These are phyloP conservation scores for Forsythia suspensa DNA, from an alignment of 257 asterid species.

Conservation along the genomic window DNA sequence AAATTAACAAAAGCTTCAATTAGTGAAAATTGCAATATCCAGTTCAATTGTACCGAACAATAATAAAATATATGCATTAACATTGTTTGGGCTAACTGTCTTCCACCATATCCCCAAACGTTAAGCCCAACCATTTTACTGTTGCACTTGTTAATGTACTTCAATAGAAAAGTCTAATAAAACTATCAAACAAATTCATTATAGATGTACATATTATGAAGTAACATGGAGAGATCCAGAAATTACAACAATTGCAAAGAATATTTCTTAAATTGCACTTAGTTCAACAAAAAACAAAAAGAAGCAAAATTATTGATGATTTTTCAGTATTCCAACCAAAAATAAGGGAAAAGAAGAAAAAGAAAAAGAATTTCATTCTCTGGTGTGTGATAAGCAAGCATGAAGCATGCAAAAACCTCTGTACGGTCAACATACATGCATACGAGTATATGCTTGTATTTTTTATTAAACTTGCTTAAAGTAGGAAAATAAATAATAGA, in stretches of 20 bases:
- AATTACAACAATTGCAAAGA: not conserved
- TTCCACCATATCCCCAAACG: not conserved
- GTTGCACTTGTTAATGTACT: constrained; percentile 1
- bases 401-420: not conserved
- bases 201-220: not conserved
- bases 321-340: not conserved
- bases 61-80: not conserved
- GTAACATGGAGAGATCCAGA: not conserved
- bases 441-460: not conserved
- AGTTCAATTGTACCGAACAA: constrained; percentile 6
- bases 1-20: constrained; percentile 10
- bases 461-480: not conserved
- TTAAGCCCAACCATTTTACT: not conserved
- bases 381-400: not conserved
- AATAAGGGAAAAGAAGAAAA: not conserved
- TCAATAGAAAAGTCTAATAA: not conserved
- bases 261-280: not conserved
- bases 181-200: not conserved
- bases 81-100: not conserved
- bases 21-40: constrained; percentile 7
- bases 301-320: not conserved
- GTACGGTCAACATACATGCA: not conserved
- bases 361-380: not conserved
- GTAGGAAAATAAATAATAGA: constrained; percentile 18
- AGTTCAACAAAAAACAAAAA: not conserved